phyloP scores from a whole-genome alignment of 352 stramenopile genomes.

The Pythium brassicae region DNA sequence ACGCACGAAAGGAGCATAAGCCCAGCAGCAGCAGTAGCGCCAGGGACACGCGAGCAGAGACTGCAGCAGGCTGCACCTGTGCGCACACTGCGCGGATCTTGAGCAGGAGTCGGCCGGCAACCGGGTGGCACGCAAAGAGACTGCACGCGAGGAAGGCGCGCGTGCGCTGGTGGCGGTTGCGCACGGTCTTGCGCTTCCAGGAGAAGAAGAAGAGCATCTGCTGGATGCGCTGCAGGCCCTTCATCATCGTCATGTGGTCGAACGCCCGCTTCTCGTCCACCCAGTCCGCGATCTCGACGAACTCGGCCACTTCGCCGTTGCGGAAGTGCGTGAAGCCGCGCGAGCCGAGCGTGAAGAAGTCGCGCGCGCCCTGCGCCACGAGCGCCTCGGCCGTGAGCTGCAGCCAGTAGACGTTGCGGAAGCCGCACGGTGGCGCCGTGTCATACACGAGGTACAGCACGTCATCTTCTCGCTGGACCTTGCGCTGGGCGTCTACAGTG shows the following conservation, averaged over 20 bases:
- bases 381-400: slow-evolving; percentile 36
- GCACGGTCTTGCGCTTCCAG: slow-evolving; percentile 57
- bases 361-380: slow-evolving; percentile 15
- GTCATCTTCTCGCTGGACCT: slow-evolving; percentile 37
- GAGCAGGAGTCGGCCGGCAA: slow-evolving; percentile 31
- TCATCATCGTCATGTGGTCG: slow-evolving; percentile 68
- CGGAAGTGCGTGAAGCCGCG: slow-evolving; percentile 55
- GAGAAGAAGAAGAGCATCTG: slow-evolving; percentile 73
- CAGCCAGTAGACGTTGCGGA: slow-evolving; percentile 68
- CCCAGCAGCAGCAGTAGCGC: not conserved
- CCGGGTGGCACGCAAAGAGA: slow-evolving; percentile 44
- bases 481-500: slow-evolving; percentile 14
- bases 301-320: slow-evolving; percentile 34
- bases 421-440: slow-evolving; percentile 41
- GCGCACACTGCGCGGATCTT: slow-evolving; percentile 22
- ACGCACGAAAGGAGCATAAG: not conserved
- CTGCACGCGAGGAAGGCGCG: slow-evolving; percentile 32
- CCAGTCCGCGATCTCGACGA: slow-evolving; percentile 46
- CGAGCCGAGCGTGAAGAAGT: slow-evolving; percentile 60
- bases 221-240: slow-evolving; percentile 54
- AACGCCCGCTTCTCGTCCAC: slow-evolving; percentile 70
- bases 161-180: slow-evolving; percentile 32
- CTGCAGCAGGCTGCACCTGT: slow-evolving; percentile 12
- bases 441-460: slow-evolving; percentile 49
- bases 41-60: not conserved